Evolutionary conservation across 495 filamentous ascomycete species (phyloP).

Genomic region (Penicillium coprophilum): DNA sequence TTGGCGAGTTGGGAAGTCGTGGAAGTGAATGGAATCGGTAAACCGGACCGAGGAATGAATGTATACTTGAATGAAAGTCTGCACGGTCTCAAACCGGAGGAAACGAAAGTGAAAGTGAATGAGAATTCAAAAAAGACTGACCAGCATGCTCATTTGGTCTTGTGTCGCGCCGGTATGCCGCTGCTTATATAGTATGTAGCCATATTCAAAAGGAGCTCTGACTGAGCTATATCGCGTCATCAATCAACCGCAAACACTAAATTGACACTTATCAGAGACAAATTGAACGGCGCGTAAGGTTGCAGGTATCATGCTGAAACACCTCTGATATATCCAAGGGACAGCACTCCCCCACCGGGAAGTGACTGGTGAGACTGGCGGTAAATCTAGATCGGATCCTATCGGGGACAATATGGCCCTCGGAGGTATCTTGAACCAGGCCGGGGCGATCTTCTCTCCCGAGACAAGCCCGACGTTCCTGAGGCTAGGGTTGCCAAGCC

Average conservation of each 20-base stretch:
- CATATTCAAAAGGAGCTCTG: neutral
- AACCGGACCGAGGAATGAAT: constrained; percentile 33
- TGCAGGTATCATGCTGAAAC: constrained; percentile 22
- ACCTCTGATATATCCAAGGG: constrained; percentile 9
- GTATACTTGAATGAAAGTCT: constrained; percentile 27
- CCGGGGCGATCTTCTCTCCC: constrained; percentile 6
- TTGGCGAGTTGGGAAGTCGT: constrained; percentile 16
- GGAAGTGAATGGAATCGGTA: constrained; percentile 33
- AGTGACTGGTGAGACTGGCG: constrained; percentile 18
- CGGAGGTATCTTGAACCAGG: constrained; percentile 1
- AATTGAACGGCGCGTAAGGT: constrained; percentile 8
- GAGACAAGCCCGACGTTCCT: constrained; percentile 21
- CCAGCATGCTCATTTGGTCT: constrained; percentile 18
- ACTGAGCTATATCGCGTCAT: neutral
- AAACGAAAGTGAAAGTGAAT: constrained; percentile 25
- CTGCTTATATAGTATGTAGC: constrained; percentile 14
- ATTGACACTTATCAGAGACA: neutral
- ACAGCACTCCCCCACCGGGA: constrained; percentile 10
- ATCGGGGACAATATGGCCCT: constrained; percentile 1
- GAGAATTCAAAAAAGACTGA: constrained; percentile 18
- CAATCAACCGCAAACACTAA: constrained; percentile 26
- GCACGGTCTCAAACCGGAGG: constrained; percentile 42
- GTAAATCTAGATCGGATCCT: constrained; percentile 1
- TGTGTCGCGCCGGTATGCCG: neutral
- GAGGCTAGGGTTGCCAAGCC: constrained; percentile 22